A percentile compares a stretch with the other conserved stretches of the same genome.
These are phyloP conservation scores for Crithidia fasciculata DNA, from an alignment of 208 protist genomes.

Conservation along the genomic window DNA sequence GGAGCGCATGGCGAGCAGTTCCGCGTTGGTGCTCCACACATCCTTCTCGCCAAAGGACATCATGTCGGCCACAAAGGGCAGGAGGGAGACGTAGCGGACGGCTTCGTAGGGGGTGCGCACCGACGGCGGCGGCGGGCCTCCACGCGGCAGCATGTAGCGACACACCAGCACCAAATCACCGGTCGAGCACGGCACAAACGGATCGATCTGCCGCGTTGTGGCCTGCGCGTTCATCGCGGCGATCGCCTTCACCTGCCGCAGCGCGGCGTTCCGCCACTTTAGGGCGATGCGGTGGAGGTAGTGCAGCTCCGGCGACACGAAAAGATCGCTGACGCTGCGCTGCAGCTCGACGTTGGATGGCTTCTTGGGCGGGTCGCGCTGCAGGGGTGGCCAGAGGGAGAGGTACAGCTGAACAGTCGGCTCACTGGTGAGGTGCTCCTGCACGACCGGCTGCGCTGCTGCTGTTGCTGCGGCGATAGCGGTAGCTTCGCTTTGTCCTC, in stretches of 20 bases:
- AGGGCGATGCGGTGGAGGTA: slow-evolving; percentile 71
- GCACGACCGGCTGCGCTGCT: not conserved
- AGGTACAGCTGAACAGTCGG: slow-evolving; percentile 81
- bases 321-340: slow-evolving; percentile 46
- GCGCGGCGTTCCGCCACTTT: slow-evolving; percentile 54
- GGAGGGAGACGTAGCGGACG: slow-evolving; percentile 79
- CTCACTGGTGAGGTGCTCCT: slow-evolving; percentile 14
- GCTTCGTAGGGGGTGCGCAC: slow-evolving; percentile 70
- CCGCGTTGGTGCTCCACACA: slow-evolving; percentile 82
- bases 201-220: slow-evolving; percentile 57
- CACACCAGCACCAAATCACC: slow-evolving; percentile 76
- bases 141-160: slow-evolving; percentile 69
- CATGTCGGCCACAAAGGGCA: slow-evolving; percentile 69
- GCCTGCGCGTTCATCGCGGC: slow-evolving; percentile 66
- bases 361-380: slow-evolving; percentile 43
- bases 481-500: not conserved
- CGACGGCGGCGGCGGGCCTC: slow-evolving; percentile 62
- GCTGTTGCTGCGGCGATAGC: not conserved
- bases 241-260: slow-evolving; percentile 46
- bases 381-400: slow-evolving; percentile 79
- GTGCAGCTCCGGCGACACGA: slow-evolving; percentile 61
- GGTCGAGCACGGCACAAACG: slow-evolving; percentile 78
- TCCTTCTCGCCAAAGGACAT: slow-evolving; percentile 64
- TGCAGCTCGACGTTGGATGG: slow-evolving; percentile 38
- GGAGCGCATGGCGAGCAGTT: slow-evolving; percentile 63